Evolutionary conservation across 768 basidiomycete species (phyloP).

Genomic region (Glaciozyma antarctica): DNA sequence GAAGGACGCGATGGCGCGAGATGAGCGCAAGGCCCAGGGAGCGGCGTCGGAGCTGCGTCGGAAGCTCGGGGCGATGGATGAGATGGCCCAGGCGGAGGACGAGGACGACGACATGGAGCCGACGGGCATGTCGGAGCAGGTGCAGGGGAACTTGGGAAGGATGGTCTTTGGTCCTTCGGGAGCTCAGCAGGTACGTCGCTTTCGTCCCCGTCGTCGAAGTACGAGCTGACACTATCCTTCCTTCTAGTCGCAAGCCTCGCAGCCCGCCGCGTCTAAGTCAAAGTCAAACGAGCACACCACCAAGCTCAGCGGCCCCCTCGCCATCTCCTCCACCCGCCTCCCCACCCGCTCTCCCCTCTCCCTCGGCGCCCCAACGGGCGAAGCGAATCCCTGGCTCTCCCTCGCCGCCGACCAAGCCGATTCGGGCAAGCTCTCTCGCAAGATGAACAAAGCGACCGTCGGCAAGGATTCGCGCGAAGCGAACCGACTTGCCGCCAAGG

Average conservation of each 20-base stretch:
- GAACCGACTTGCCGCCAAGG: conserved; percentile 29
- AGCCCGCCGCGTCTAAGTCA: background rate
- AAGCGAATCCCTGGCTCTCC: conserved; percentile 72
- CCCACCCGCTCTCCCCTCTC: conserved; percentile 29
- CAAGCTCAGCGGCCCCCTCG: conserved; percentile 22
- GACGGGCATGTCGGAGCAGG: conserved; percentile 35
- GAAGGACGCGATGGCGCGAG: conserved; percentile 75
- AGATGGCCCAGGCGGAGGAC: conserved; percentile 27
- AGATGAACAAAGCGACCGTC: conserved; percentile 63
- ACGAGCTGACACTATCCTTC: background rate
- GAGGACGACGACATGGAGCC: conserved; percentile 39
- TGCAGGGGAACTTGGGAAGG: conserved; percentile 41
- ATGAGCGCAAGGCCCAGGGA: conserved; percentile 50
- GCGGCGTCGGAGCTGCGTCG: conserved; percentile 62
- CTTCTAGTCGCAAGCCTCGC: background rate
- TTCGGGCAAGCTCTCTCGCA: conserved; percentile 49
- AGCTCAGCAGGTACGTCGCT: conserved; percentile 24
- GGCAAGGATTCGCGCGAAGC: conserved; percentile 51
- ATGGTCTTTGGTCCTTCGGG: conserved; percentile 40
- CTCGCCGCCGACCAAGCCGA: conserved; percentile 36
- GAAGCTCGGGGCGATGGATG: conserved; percentile 52
- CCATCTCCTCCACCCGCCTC: conserved; percentile 37
- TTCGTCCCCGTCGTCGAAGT: conserved; percentile 32
- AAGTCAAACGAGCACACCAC: conserved; percentile 13
- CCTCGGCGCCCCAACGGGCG: conserved; percentile 22